A percentile compares a stretch with the other conserved stretches of the same genome.
Evolutionary conservation across 306 rosid genomes (phyloP).

Genomic region (Hippophae gyantsensis): DNA sequence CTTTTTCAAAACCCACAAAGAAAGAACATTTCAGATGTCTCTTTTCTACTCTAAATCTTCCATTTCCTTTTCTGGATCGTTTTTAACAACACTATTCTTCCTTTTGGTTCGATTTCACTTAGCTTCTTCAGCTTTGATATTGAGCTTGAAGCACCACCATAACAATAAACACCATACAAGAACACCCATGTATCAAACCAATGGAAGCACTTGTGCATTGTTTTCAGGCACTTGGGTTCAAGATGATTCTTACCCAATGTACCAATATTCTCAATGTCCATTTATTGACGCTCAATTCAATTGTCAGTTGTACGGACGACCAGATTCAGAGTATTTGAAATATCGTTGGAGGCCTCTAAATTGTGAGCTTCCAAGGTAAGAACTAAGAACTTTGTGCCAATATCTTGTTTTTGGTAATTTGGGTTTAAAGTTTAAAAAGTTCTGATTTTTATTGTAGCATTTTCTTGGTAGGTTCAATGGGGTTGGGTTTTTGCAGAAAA

Average conservation of each 20-base stretch:
- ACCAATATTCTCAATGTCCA: slow-evolving; percentile 65
- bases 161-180: slow-evolving; percentile 30
- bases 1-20: too few species aligned
- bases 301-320: slow-evolving; percentile 87
- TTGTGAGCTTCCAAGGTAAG: slow-evolving; percentile 93
- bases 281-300: slow-evolving; percentile 80
- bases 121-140: slow-evolving; percentile 45
- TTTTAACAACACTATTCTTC: slow-evolving; percentile 22
- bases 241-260: slow-evolving; percentile 69
- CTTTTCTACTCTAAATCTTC: slow-evolving; percentile 15
- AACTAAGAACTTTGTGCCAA: not conserved
- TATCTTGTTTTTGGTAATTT: slow-evolving; percentile 1
- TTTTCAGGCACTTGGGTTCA: slow-evolving; percentile 83
- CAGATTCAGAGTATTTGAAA: slow-evolving; percentile 73
- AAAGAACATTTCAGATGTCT: slow-evolving; percentile 24
- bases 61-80: slow-evolving; percentile 3
- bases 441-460: slow-evolving; percentile 40
- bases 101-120: slow-evolving; percentile 27
- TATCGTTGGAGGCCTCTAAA: slow-evolving; percentile 84
- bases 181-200: slow-evolving; percentile 57
- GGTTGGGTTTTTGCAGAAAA: slow-evolving; percentile 53
- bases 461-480: slow-evolving; percentile 78
- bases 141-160: slow-evolving; percentile 54
- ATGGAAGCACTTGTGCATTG: slow-evolving; percentile 61
- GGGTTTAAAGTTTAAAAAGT: not conserved